These are phyloP conservation scores for Talaromyces sp. DNA, from an alignment of 2,329 filamentous ascomycete genomes.

Conservation along the genomic window DNA sequence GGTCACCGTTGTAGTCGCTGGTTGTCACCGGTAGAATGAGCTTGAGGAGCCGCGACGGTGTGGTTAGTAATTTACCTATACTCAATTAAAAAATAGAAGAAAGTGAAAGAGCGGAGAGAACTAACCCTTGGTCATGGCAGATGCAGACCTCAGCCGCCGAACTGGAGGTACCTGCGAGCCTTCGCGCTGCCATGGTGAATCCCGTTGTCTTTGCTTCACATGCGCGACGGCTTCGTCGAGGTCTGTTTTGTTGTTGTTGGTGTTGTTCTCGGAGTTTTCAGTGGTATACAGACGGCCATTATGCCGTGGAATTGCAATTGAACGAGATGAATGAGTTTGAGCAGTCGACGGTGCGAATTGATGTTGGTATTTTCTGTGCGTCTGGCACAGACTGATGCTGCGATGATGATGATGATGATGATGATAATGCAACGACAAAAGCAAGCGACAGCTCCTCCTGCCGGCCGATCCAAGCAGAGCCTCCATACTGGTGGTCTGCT, in stretches of 20 bases:
- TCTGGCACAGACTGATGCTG: neutral
- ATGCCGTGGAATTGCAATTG: neutral
- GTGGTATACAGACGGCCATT: neutral
- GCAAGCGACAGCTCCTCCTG: neutral
- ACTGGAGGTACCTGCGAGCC: conserved; percentile 56
- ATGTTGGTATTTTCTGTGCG: neutral
- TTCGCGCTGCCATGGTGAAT: conserved; percentile 62
- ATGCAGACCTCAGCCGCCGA: conserved; percentile 42
- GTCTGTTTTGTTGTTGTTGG: neutral
- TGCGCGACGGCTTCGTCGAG: conserved; percentile 1
- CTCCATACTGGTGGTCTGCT: neutral
- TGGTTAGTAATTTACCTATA: conserved; percentile 70
- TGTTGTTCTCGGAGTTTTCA: neutral
- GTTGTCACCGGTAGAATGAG: conserved; percentile 70
- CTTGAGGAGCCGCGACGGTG: conserved; percentile 73
- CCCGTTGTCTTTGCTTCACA: conserved; percentile 40
- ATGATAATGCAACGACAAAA: neutral
- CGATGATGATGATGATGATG: neutral
- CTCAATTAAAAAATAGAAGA: neutral
- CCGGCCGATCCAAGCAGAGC: neutral
- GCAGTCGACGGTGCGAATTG: neutral
- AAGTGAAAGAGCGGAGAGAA: neutral
- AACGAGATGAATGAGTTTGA: neutral
- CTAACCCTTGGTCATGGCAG: conserved; percentile 61
- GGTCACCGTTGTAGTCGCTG: conserved; percentile 48